Percentiles rank a stretch among this genome's conserved stretches.
Conservation (phyloP, 176 grass and related monocot genomes). For the Cocos nucifera region DNA sequence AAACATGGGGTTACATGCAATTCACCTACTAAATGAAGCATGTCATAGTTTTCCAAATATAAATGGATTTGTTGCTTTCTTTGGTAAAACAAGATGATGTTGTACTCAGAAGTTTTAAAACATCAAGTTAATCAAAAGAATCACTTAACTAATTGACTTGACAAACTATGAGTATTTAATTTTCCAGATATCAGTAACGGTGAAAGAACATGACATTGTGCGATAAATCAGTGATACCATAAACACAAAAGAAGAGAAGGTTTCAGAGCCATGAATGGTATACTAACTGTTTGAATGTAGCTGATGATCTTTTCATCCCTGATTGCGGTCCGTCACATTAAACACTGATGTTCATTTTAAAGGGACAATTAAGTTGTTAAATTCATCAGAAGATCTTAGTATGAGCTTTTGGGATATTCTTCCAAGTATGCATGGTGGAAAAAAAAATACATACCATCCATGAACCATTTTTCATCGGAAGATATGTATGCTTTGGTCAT, state of each 20-base stretch:
- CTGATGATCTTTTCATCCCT: not conserved
- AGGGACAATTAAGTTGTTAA: not conserved
- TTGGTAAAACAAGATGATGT: too few relatives aligned
- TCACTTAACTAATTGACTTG: too few relatives aligned
- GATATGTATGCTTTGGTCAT: slow-evolving; percentile 47
- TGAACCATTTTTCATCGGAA: slow-evolving; percentile 46
- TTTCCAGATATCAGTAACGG: too few relatives aligned
- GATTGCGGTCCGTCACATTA: slow-evolving; percentile 2
- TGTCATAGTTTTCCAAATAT: too few relatives aligned
- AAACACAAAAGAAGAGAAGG: not conserved
- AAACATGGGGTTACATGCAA: too few relatives aligned
- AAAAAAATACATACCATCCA: slow-evolving; percentile 25
- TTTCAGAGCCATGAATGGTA: not conserved
- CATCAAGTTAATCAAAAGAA: too few relatives aligned
- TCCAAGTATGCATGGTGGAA: not conserved
- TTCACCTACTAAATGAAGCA: too few relatives aligned
- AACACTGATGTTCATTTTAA: not conserved
- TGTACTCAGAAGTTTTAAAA: too few relatives aligned
- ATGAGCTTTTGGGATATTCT: not conserved
- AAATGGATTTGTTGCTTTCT: too few relatives aligned
- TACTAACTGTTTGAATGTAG: slow-evolving; percentile 8
- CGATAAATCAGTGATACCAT: too few relatives aligned
- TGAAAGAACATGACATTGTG: too few relatives aligned
- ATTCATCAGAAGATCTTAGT: not conserved
- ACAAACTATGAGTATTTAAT: too few relatives aligned